Base-by-base conservation (phyloP, 1,284 basidiomycete genomes). In the Neonothopanus nambi region DNA sequence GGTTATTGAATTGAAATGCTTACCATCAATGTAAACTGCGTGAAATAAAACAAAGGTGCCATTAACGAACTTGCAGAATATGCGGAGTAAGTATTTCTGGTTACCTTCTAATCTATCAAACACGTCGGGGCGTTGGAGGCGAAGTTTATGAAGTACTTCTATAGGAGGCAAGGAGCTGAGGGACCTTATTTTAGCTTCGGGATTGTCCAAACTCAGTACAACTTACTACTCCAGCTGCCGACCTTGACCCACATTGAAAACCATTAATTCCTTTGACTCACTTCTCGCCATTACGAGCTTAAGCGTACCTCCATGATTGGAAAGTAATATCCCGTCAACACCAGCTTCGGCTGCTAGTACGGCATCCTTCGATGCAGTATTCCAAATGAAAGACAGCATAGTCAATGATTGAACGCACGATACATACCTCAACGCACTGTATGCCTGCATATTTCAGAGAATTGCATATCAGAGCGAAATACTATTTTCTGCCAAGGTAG, bases 291-390 rank as follows among this genome's bases (percentile, higher is more conserved):
- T n/a, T 26, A 33, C 43, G 28, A 20, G n/a, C n/a, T 26, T 17
- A 28, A 48, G 5, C 61, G 17, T 53, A 64, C 26, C 93, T 55
- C 93, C 93, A 63, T 96, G 94, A 63, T 97, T 97, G 3, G 91
- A 92, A n/a, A 94, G 70, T 24, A 97, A 78, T 51, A 98, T 89
- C 5, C 92, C 95, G 57, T 92, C 87, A 17, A 89, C 83, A 5
- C 94, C 93, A 12, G 84, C 83, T 64, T 97, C 89, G 17, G 82
- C 87, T 18, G 95, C 95, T 52, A 93, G 78, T 5, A 97, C 84
- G 1, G 93, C 94, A 67, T 91, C 88, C 83, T 87, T 55, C 7
- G 54, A n/a, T n/a, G n/a, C n/a, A n/a, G n/a, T n/a, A n/a, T n/a
- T n/a, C n/a, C n/a, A n/a, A n/a, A n/a, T n/a, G n/a, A n/a, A n/a